Evolutionary conservation across 202 grass and related monocot species (phyloP).

Genomic region (Carex arenaria): DNA sequence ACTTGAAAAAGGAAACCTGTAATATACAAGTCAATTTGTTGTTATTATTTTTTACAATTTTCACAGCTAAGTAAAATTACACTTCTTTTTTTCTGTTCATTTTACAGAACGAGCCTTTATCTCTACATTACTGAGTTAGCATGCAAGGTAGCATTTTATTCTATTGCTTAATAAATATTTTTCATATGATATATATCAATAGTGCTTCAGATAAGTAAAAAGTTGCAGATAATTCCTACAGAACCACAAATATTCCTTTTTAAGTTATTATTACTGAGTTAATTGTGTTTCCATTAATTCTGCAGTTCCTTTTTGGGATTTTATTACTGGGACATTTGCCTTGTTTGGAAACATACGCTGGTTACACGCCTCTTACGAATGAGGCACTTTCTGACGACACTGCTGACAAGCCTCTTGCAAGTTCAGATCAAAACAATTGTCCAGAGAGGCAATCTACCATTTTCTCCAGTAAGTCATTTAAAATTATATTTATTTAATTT

Average conservation of each 20-base stretch:
- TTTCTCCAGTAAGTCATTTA: constrained; percentile 56
- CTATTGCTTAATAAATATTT: not conserved
- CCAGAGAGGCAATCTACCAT: constrained; percentile 64
- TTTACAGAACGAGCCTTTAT: constrained; percentile 23
- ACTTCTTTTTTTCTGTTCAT: not conserved
- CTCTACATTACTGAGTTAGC: constrained; percentile 8
- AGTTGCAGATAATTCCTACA: not conserved
- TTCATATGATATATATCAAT: not conserved
- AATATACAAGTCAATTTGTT: not conserved
- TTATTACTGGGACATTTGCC: constrained; percentile 82
- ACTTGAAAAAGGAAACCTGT: not conserved
- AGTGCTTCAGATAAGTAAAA: not conserved
- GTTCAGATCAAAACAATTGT: constrained; percentile 57
- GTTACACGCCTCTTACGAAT: constrained; percentile 66
- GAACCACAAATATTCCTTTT: too few species aligned
- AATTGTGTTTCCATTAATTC: constrained; percentile 17
- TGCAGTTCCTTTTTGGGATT: constrained; percentile 86
- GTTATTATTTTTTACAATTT: not conserved
- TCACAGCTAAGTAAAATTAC: not conserved
- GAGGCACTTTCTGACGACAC: constrained; percentile 53
- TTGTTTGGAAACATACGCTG: constrained; percentile 68
- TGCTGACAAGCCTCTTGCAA: constrained; percentile 75
- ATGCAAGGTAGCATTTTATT: constrained; percentile 9
- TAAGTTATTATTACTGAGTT: not conserved
- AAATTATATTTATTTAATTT: constrained; percentile 16